Base-by-base conservation (phyloP, 441 rosid genomes). In the Jatropha multifida region DNA sequence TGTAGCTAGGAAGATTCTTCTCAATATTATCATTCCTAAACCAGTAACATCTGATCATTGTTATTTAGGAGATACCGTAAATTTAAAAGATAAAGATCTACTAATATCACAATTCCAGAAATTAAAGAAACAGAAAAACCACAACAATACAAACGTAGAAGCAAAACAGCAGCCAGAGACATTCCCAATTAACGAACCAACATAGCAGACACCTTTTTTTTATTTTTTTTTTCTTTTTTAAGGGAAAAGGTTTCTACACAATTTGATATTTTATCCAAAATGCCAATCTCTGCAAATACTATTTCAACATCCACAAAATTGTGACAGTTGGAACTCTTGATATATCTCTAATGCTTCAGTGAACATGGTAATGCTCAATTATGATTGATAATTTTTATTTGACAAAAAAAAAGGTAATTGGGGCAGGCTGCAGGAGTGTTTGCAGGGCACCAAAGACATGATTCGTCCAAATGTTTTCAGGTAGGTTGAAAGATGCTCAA, bases 1-100 rank as follows among this genome's bases (percentile, higher is more conserved):
- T 78, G 86, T 94, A 92, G 83, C 82, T 80, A 71, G 77, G 84
- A 71, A 90, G 82, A 75, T 86, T 85, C 75, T 85, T 86, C 74
- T 86, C 93, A 6, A 89, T 69, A 75, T 88, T 87, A 76, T 94
- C 89, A 67, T 94, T 92, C 93, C 97, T 92, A 86, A 44, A 83
- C 75, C 60, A 74, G 69, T 48, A 76, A 18, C 20, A 80, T 0
- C 37, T 7, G 65, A 14, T 38, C 38, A n/a, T 71, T 20, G 9
- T 60, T 27, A 17, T 26, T 46, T 61, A 48, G 17, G 17, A 27
- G 13, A 12, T 60, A 7, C 46, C 46, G 0, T 8, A 8, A 42
- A 8, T 4, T 42, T 42, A 42, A 42, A 2, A 41, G 3, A 65
- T 18, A 41, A 11, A 42, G 10, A 15, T 48, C 38, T 13, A 23